Base-by-base conservation (phyloP, 2,329 filamentous ascomycete species). In the Verticillium nubilum region DNA sequence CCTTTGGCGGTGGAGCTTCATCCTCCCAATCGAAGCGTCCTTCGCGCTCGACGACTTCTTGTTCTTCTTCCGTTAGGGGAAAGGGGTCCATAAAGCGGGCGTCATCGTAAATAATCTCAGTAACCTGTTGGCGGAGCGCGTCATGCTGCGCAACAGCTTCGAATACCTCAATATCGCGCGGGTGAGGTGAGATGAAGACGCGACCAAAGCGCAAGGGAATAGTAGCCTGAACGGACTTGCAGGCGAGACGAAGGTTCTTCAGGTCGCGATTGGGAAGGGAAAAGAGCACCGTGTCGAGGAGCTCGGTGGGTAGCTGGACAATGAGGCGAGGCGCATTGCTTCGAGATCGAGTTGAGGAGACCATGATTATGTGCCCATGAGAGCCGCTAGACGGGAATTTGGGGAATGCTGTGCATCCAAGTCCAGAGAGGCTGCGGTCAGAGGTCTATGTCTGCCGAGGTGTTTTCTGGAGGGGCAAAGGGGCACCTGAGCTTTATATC, bases 41-140 rank as follows among this genome's bases (percentile, higher is more conserved):
- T 4, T 54, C 35, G 27, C 13, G 27, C 17, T 60, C 50, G 19
- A 33, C 25, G 15, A 35, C 33, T 19, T n/a, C 9, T 15, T 27
- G 10, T 7, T 15, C 12, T 23, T n/a, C 13, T 23, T 31, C 15
- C 15, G 19, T 23, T 2, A 15, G 12, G n/a, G n/a, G n/a, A n/a
- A n/a, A n/a, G n/a, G n/a, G n/a, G n/a, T n/a, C n/a, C n/a, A n/a
- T n/a, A n/a, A n/a, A n/a, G 25, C 59, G 60, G 6, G 65, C 65
- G 56, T 76, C 73, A 26, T 77, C 72, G 71, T 71, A 78, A 33
- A 80, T 67, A 5, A 79, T 69, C 58, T 79, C 75, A 3, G 54
- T 61, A 7, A 79, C 65, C 1, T 61, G 42, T 1, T 63, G 53
- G 4, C 70, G 69, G 55, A 73, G 72, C 1, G 50, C 59, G 4